phyloP scores from a whole-genome alignment of 208 protist genomes.

The Leishmania gerbilli region DNA sequence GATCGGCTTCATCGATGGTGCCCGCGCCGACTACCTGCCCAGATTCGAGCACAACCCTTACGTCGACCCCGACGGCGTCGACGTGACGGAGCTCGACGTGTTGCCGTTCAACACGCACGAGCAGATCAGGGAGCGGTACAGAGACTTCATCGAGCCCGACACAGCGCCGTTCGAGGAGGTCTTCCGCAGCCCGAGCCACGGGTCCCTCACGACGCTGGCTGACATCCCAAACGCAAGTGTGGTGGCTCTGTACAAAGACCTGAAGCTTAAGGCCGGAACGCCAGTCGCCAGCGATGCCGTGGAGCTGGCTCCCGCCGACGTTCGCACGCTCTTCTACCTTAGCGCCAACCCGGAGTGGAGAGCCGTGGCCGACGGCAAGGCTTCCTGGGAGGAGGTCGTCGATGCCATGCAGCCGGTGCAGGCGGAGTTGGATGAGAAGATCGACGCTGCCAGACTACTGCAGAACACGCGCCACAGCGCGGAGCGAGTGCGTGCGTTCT shows the following conservation, averaged over 20 bases:
- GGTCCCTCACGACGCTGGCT: conserved; percentile 59
- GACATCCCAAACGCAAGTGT: conserved; percentile 64
- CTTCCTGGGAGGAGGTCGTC: conserved; percentile 71
- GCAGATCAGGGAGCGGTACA: conserved; percentile 86
- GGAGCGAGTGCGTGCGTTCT: conserved; percentile 77
- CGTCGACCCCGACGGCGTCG: conserved; percentile 89
- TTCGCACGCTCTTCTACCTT: conserved; percentile 84
- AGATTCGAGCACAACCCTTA: conserved; percentile 89
- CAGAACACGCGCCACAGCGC: conserved; percentile 78
- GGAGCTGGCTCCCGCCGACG: conserved; percentile 55
- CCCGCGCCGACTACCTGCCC: conserved; percentile 78
- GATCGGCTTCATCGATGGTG: conserved; percentile 90
- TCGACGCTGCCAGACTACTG: conserved; percentile 82
- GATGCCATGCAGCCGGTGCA: conserved; percentile 47
- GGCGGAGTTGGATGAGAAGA: conserved; percentile 65
- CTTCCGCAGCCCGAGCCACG: conserved; percentile 72
- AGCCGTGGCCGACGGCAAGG: conserved; percentile 28
- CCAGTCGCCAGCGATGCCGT: conserved; percentile 41
- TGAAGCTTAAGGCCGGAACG: conserved; percentile 51
- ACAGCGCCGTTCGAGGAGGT: conserved; percentile 58
- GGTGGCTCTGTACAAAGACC: conserved; percentile 50
- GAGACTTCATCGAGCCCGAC: conserved; percentile 84
- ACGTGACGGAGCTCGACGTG: conserved; percentile 88
- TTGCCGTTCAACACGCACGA: conserved; percentile 90
- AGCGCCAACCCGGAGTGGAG: conserved; percentile 50